Conservation (phyloP, 164 flowering plant species). For the Amborella trichopoda region DNA sequence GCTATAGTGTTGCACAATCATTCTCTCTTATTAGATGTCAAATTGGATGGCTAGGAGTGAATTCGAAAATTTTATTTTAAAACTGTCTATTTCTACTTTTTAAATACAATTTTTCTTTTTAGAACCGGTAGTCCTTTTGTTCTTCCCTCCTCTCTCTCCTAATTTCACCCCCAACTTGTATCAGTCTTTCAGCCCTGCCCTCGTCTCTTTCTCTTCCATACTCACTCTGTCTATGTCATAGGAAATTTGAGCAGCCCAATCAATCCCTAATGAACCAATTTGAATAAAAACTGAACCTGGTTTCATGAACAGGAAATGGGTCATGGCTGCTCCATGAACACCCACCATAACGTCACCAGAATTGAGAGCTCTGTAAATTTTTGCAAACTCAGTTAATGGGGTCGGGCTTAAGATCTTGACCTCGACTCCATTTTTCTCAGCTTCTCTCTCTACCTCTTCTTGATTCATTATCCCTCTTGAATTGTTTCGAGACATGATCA, state of each 20-base stretch:
- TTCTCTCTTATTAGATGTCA: no score
- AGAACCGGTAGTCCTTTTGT: no score
- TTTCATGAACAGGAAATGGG: constrained; percentile 73
- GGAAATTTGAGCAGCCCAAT: constrained; percentile 83
- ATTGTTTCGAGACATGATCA: constrained; percentile 49
- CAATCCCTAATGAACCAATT: constrained; percentile 73
- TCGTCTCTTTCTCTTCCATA: no score
- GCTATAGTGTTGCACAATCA: constrained; percentile 69
- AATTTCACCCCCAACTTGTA: no score
- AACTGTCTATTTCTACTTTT: no score
- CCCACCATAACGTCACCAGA: constrained; percentile 81
- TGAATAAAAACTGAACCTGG: constrained; percentile 73
- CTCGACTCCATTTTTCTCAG: constrained; percentile 55
- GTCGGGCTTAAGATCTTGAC: constrained; percentile 61
- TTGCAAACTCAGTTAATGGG: constrained; percentile 57
- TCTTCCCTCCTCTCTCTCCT: no score
- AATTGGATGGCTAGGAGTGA: no score
- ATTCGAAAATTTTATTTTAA: no score
- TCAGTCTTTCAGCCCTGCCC: no score
- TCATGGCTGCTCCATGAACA: constrained; percentile 97
- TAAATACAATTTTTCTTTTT: no score
- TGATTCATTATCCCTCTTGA: constrained; percentile 68
- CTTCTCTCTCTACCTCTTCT: constrained; percentile 41
- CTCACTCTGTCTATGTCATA: no score
- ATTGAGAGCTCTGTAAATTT: constrained; percentile 51